Base-by-base conservation (phyloP, 306 rosid genomes). In the Castanea sativa region DNA sequence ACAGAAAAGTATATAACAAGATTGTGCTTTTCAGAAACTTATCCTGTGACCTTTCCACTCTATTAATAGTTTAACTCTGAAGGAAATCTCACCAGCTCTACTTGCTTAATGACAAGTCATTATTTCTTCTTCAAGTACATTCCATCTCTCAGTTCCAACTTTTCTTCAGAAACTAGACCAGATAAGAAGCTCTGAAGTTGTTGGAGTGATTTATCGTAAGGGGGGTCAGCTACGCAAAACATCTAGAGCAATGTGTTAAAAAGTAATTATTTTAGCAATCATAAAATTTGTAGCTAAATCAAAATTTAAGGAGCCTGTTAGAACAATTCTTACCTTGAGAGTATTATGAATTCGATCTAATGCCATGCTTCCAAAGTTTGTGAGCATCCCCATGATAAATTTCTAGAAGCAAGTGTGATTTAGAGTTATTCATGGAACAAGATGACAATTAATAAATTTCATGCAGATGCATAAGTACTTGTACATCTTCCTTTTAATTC, bases 381-480 rank as follows among this genome's bases (percentile, higher is more conserved):
- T 95, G 73, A 95, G 99, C 98, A 92, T 92, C 80, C 98, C 99
- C 86, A 89, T 52, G 81, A 92, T 95, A 81, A 95, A 92, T 90
- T 95, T 95, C 97, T 95, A 83, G 80, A 76, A 79, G 16, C 73
- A 84, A 82, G 57, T 32, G 55, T 61, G 8, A 29, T 70, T 83
- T 65, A 78, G 73, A 71, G 65, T 67, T 67, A 67, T 67, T 6
- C 23, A 67, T 9, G 4, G 72, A 67, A 35, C 72, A 67, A 35
- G 49, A 67, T 19, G 52, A 67, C 15, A 19, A 43, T 5, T 8
- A 21, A 67, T 35, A 67, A 67, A 67, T 11, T 35, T 67, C 72
- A 35, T 67, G 23, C 19, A 67, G 7, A n/a, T 19, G 72, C 72
- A 67, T 16, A 27, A 63, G 19, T 29, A 15, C 45, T 14, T 64